phyloP scores from a whole-genome alignment of 2,329 filamentous ascomycete species.

The Amphichorda felina region DNA sequence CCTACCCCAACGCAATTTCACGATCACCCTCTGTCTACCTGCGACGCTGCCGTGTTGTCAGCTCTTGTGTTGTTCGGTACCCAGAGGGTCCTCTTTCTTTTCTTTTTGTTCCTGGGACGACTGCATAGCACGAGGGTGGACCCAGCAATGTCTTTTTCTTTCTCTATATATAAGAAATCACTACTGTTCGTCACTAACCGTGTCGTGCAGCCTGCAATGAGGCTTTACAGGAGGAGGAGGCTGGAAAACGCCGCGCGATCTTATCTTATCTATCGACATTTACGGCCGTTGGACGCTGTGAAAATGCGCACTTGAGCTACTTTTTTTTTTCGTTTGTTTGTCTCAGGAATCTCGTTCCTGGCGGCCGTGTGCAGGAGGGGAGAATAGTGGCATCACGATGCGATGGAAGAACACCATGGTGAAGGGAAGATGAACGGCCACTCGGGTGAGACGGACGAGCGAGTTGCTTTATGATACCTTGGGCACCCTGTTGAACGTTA shows the following conservation, averaged over 20 bases:
- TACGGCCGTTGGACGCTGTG: too few species aligned
- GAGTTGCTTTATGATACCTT: background rate
- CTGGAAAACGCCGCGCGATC: too few species aligned
- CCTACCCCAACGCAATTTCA: background rate
- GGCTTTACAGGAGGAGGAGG: background rate
- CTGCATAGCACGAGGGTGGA: background rate
- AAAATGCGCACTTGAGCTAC: too few species aligned
- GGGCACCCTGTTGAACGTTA: background rate
- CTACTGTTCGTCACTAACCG: slow-evolving; percentile 1
- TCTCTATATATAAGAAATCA: background rate
- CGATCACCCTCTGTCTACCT: background rate
- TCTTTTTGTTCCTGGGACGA: background rate
- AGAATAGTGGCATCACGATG: background rate
- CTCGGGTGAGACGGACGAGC: background rate
- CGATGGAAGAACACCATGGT: background rate
- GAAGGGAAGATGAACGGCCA: background rate
- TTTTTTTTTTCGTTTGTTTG: background rate
- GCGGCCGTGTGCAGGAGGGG: background rate
- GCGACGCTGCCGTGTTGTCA: background rate
- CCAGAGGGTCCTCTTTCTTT: too few species aligned
- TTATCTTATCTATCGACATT: too few species aligned
- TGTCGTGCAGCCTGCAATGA: background rate
- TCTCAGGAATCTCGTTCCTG: background rate
- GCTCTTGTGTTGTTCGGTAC: too few species aligned
- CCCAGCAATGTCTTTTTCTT: background rate